Evolutionary conservation across 768 basidiomycete species (phyloP).

Genomic region (Russula brevipes): DNA sequence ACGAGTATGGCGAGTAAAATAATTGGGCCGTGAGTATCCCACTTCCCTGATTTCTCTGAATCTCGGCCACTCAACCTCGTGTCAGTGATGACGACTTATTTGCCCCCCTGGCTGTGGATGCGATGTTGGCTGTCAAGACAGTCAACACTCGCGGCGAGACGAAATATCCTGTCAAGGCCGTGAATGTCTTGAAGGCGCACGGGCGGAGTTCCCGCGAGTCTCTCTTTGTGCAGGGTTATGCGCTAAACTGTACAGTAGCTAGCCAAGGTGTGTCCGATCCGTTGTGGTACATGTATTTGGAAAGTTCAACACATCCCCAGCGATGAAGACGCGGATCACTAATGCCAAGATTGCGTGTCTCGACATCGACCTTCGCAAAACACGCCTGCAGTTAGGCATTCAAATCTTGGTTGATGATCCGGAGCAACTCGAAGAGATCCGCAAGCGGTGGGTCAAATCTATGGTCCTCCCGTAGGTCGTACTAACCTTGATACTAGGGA

Average conservation of each 20-base stretch:
- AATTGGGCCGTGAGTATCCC: constrained; percentile 81
- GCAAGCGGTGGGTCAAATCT: constrained; percentile 60
- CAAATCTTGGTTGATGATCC: constrained; percentile 98
- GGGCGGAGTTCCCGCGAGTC: constrained; percentile 95
- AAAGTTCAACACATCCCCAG: constrained; percentile 37
- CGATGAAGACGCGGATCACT: constrained; percentile 93
- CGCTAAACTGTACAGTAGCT: constrained; percentile 96
- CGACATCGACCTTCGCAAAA: constrained; percentile 95
- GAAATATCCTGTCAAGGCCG: constrained; percentile 99
- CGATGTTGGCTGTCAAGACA: constrained; percentile 95
- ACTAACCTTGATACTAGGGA: constrained; percentile 50
- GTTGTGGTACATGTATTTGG: background rate
- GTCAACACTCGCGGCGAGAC: constrained; percentile 91
- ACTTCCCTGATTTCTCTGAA: background rate
- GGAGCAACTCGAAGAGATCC: constrained; percentile 91
- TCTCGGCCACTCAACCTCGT: constrained; percentile 9
- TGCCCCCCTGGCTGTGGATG: constrained; percentile 97
- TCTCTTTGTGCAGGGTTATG: constrained; percentile 91
- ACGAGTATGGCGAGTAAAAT: constrained; percentile 99
- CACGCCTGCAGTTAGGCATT: constrained; percentile 95
- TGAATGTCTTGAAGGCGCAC: constrained; percentile 97
- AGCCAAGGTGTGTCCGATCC: constrained; percentile 73
- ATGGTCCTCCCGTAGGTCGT: constrained; percentile 2
- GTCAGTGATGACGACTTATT: constrained; percentile 93
- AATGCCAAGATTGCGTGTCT: constrained; percentile 97